Evolutionary conservation across 2,329 filamentous ascomycete species (phyloP), one percentile per base, ranked within the genome.

Genomic region (Exophiala aquamarina): DNA sequence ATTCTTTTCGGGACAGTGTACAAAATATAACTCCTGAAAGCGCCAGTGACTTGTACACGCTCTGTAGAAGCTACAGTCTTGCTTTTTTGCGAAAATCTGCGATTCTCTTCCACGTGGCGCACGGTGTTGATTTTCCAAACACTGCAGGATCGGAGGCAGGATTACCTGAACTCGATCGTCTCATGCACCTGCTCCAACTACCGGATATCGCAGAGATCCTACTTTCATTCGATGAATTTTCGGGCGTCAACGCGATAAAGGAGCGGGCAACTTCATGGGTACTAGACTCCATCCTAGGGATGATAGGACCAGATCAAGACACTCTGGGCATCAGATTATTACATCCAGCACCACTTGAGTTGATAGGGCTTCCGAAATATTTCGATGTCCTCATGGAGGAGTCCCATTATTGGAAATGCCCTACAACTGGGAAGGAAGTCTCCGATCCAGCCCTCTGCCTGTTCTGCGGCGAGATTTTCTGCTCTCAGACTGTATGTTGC

Each of bases 401-500:
- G 68, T 89, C 89, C 19, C 92, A 93, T 58, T 84, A 83, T 55
- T 76, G 86, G 42, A 83, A 80, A 40, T 98, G 93, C 62, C 90
- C 90, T 0, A 94, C 84, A 2, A 95, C 89, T 1, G 90, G 90
- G 56, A 94, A 93, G 65, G 92, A 96, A 59, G 73, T 98, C 41
- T 86, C 84, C 2, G 94, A 98, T 66, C 90, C 93, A 0, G 88
- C 87, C 55, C 81, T 98, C 29, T 98, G 93, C 63, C 78, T 98
- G 31, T 89, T 96, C 71, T 98, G 93, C 63, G 92, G 93, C 26
- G 90, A 91, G n/a, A 89, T 98, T 32, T 92, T 96, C 68, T 98
- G 93, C 69, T 89, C 87, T 8, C 93, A 98, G 72, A 89, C 87
- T 36, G 86, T 91, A 37, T 98, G 93, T 71, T 98, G 93, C 66